Evolutionary conservation across 768 basidiomycete genomes (phyloP).

Genomic region (Collybiopsis confluens): DNA sequence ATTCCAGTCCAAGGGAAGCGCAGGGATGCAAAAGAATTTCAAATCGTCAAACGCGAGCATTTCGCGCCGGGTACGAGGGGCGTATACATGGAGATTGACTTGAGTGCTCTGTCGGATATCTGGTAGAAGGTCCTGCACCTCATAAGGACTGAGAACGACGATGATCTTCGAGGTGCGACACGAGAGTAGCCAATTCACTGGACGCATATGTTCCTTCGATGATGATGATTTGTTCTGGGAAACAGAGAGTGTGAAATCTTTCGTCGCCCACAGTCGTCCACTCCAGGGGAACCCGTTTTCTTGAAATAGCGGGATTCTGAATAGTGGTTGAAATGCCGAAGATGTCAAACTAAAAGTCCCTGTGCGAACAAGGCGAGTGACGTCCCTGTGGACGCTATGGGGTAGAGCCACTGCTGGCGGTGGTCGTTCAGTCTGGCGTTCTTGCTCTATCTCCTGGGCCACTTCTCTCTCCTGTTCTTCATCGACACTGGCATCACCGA

Average conservation of each 20-base stretch:
- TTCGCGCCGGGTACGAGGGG: slow-evolving; percentile 12
- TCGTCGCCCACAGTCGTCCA: slow-evolving; percentile 9
- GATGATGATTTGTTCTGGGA: not conserved
- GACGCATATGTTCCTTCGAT: slow-evolving; percentile 19
- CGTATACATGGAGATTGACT: slow-evolving; percentile 23
- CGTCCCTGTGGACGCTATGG: slow-evolving; percentile 19
- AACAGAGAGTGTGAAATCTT: slow-evolving; percentile 8
- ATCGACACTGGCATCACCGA: slow-evolving; percentile 6
- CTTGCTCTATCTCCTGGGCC: slow-evolving; percentile 17
- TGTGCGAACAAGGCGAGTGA: slow-evolving; percentile 14
- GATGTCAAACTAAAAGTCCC: not conserved
- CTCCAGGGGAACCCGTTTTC: not conserved
- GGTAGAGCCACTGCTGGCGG: slow-evolving; percentile 8
- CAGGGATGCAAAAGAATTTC: slow-evolving; percentile 21
- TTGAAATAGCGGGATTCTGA: not conserved
- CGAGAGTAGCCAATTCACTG: slow-evolving; percentile 24
- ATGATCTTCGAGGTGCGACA: slow-evolving; percentile 3
- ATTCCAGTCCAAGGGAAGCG: slow-evolving; percentile 10
- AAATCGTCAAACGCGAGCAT: slow-evolving; percentile 13
- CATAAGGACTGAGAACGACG: slow-evolving; percentile 27
- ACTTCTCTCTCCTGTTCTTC: slow-evolving; percentile 23
- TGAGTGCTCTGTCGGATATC: slow-evolving; percentile 16
- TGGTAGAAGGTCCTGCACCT: slow-evolving; percentile 23
- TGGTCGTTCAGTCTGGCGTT: slow-evolving; percentile 16
- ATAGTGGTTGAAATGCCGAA: not conserved